A percentile compares a stretch with the other conserved stretches of the same genome.
Evolutionary conservation across 441 rosid genomes (phyloP).

Genomic region (Cnidoscolus chayamansa): DNA sequence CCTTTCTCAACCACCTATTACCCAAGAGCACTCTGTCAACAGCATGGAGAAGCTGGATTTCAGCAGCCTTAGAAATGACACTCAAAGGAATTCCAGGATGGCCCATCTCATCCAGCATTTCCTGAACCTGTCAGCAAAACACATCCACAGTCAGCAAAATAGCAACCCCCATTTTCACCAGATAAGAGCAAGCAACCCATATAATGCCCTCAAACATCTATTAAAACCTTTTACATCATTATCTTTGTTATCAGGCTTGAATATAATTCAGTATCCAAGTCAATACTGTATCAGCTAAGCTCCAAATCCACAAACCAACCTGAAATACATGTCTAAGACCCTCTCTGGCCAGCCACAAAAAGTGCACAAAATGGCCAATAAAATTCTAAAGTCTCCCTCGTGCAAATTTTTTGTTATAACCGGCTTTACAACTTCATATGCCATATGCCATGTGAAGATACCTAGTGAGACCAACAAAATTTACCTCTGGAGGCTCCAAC

Average conservation of each 20-base stretch:
- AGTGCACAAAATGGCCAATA: background rate
- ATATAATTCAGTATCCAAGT: background rate
- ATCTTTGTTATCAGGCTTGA: background rate
- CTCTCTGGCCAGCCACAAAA: background rate
- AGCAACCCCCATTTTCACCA: slow-evolving; percentile 1
- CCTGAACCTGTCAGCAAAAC: slow-evolving; percentile 60
- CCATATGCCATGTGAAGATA: background rate
- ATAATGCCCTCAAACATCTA: background rate
- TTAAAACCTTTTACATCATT: background rate
- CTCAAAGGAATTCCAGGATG: slow-evolving; percentile 76
- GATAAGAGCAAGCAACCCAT: background rate
- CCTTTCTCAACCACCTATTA: slow-evolving; percentile 92
- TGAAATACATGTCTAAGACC: background rate
- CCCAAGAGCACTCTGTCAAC: slow-evolving; percentile 81
- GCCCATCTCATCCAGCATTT: slow-evolving; percentile 82
- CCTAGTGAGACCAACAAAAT: slow-evolving; percentile 5
- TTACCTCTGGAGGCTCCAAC: slow-evolving; percentile 92
- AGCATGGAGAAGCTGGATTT: slow-evolving; percentile 75
- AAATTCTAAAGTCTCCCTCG: slow-evolving; percentile 12
- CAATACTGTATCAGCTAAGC: background rate
- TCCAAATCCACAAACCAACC: background rate
- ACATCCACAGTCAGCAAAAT: background rate
- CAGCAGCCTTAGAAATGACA: slow-evolving; percentile 94
- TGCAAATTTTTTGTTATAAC: slow-evolving; percentile 10
- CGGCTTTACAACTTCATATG: background rate